Evolutionary conservation across 2,329 filamentous ascomycete genomes (phyloP), one percentile per base, ranked within the genome.

Genomic region (Epichloe gansuensis): DNA sequence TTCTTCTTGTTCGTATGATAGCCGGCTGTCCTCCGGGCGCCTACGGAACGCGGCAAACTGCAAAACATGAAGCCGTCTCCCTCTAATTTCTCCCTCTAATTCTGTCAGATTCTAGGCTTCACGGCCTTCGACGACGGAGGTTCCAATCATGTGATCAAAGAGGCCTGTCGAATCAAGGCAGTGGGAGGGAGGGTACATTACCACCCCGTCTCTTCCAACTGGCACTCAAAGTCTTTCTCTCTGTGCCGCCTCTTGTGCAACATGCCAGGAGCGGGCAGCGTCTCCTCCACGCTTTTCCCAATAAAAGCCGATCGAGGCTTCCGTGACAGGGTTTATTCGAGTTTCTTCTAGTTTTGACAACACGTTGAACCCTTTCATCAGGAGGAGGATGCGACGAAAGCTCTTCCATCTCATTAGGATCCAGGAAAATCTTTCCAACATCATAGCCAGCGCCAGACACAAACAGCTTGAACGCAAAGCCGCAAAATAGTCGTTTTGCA

Each of bases 61-160:
- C 41, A 53, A 38, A 47, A 48, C 34, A 13, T 15, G 28, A 37
- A n/a, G 35, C 7, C n/a, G 34, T 28, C 48, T 47, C n/a, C 37
- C 23, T 38, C 31, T 4, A 41, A 6, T 41, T 31, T 21, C 48
- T 47, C n/a, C 37, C 23, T 38, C 31, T 4, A 41, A 6, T 41
- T 31, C 48, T 44, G 25, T 50, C 48, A 47, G 43, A 39, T 23
- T 44, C 15, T 21, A 28, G 45, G 8, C 8, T 28, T 46, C 31
- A 23, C 48, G 39, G n/a, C 38, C 15, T 21, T n/a, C 45, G 46
- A 51, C 25, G 37, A 48, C 25, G 17, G 34, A 53, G 34, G 50
- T 23, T 44, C 43, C 50, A 55, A 60, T 59, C 57, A 59, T 59
- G 57, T 58, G 57, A 59, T 59, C 50, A 35, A 46, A 44, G 39